These are phyloP conservation scores for Fusarium stilboides DNA, from an alignment of 2,329 filamentous ascomycete species.

Conservation along the genomic window DNA sequence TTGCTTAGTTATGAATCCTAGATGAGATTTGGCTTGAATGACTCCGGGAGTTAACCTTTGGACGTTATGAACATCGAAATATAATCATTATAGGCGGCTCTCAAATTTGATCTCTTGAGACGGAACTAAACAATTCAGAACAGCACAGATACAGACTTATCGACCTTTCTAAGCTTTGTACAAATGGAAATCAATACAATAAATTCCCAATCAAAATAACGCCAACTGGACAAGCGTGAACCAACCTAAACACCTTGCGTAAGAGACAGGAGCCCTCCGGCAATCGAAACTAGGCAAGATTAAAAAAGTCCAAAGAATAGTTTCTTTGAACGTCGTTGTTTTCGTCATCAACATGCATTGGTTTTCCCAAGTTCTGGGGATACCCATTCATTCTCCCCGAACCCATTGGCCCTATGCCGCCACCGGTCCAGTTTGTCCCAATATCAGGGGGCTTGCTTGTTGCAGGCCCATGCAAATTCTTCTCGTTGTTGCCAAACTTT, in stretches of 20 bases:
- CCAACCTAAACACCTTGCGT: constrained; percentile 26
- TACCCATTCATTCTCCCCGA: constrained; percentile 54
- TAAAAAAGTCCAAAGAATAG: constrained; percentile 60
- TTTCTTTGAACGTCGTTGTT: constrained; percentile 48
- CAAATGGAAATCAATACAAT: neutral
- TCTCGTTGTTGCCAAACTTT: constrained; percentile 1
- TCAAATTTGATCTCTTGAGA: neutral
- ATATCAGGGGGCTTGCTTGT: constrained; percentile 15
- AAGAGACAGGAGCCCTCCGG: constrained; percentile 1
- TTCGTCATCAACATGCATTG: constrained; percentile 35
- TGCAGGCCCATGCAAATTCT: neutral
- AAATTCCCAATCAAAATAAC: neutral
- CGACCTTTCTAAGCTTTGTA: neutral
- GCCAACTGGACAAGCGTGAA: constrained; percentile 1
- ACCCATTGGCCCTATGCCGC: constrained; percentile 37
- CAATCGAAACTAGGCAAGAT: constrained; percentile 45
- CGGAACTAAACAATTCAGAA: neutral
- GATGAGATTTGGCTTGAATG: no score
- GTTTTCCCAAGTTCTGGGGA: constrained; percentile 52
- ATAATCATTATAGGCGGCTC: neutral
- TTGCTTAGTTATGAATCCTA: no score
- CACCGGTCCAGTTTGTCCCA: constrained; percentile 34
- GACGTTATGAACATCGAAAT: neutral
- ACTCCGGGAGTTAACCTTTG: no score
- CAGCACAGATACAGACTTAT: neutral